phyloP scores from a whole-genome alignment of 73 alveolate genomes.

The Urostyla sp. region DNA sequence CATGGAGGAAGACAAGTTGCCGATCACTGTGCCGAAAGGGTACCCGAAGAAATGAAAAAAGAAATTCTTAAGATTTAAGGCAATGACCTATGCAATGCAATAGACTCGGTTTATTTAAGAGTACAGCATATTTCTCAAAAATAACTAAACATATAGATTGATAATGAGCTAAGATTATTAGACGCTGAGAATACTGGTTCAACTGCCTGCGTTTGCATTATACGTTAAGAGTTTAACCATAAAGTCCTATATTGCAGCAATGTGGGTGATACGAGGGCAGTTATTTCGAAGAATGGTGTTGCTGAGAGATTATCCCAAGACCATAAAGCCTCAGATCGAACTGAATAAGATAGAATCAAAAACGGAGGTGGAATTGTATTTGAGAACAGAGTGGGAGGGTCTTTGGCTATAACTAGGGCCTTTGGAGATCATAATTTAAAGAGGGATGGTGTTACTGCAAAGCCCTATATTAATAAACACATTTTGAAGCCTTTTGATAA shows the following conservation, averaged over 20 bases:
- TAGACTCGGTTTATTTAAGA: slow-evolving; percentile 66
- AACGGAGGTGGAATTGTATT: slow-evolving; percentile 77
- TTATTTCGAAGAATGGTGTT: slow-evolving; percentile 80
- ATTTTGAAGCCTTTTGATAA: slow-evolving; percentile 60
- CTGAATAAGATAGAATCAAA: slow-evolving; percentile 83
- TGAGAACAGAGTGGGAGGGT: slow-evolving; percentile 95
- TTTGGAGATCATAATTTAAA: slow-evolving; percentile 96
- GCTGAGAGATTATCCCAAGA: slow-evolving; percentile 92
- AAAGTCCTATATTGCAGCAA: slow-evolving; percentile 88
- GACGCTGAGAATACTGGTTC: slow-evolving; percentile 92
- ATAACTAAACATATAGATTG: slow-evolving; percentile 56
- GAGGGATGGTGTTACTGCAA: slow-evolving; percentile 68
- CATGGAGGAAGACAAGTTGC: slow-evolving; percentile 97
- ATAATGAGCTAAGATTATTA: slow-evolving; percentile 74
- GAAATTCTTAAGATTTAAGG: slow-evolving; percentile 45
- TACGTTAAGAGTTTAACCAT: slow-evolving; percentile 84
- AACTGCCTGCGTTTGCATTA: slow-evolving; percentile 89
- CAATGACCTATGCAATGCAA: slow-evolving; percentile 55
- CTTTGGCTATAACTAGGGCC: slow-evolving; percentile 94
- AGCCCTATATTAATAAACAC: slow-evolving; percentile 59
- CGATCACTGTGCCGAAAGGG: slow-evolving; percentile 78
- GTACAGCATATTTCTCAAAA: neutral
- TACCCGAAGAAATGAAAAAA: slow-evolving; percentile 76
- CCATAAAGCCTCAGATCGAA: slow-evolving; percentile 88
- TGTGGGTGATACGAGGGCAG: slow-evolving; percentile 95